Conservation (phyloP, 2,329 filamentous ascomycete genomes). For the Magnaporthiopsis incrustans region DNA sequence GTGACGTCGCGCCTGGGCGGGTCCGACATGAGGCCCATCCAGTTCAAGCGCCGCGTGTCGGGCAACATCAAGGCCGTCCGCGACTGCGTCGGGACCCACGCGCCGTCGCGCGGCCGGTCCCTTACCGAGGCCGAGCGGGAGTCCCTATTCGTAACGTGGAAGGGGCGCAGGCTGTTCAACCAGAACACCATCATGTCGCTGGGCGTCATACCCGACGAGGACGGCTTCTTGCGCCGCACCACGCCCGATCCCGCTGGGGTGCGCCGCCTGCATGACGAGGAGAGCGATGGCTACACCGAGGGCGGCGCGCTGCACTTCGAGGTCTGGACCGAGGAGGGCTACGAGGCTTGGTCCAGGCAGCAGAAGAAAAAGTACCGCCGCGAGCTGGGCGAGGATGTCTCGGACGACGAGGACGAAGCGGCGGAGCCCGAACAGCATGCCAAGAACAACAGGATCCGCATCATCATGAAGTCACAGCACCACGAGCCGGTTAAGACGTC, state of each 20-base stretch:
- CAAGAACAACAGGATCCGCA: conserved; percentile 29
- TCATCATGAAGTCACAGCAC: conserved; percentile 47
- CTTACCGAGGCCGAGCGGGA: conserved; percentile 36
- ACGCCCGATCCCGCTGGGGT: conserved; percentile 12
- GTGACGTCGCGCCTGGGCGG: conserved; percentile 57
- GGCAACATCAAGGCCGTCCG: conserved; percentile 61
- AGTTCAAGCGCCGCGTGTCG: conserved; percentile 58
- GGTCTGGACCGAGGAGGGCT: conserved; percentile 64
- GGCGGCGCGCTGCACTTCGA: conserved; percentile 61
- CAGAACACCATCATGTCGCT: conserved; percentile 65
- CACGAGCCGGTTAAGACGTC: conserved; percentile 41
- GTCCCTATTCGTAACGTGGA: conserved; percentile 72
- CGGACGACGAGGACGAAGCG: conserved; percentile 21
- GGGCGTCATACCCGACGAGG: conserved; percentile 42
- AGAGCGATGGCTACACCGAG: conserved; percentile 28
- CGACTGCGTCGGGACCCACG: conserved; percentile 59
- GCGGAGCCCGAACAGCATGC: conserved; percentile 13
- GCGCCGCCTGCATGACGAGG: conserved; percentile 8
- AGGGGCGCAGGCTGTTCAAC: conserved; percentile 62
- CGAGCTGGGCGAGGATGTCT: conserved; percentile 30
- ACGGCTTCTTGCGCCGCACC: conserved; percentile 33
- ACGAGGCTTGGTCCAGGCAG: conserved; percentile 37
- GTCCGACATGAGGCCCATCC: conserved; percentile 25
- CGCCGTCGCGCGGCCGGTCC: conserved; percentile 38
- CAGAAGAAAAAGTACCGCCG: conserved; percentile 39